Base-by-base conservation (phyloP, 2,329 filamentous ascomycete species). In the Huntiella omanensis region DNA sequence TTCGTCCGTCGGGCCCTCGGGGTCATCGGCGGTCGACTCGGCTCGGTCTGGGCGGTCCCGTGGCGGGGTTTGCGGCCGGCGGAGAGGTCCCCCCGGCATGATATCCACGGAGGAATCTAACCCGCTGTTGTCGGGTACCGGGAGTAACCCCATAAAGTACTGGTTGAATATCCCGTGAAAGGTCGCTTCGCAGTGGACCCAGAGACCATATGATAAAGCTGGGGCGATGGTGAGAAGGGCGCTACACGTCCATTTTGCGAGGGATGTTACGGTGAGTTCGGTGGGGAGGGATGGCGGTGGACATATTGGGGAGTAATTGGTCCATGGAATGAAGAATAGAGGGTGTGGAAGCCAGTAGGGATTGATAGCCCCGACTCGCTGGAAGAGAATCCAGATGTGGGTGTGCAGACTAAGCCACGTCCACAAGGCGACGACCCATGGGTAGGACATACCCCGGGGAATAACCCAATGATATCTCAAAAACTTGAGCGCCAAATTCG, bases 251-350 rank as follows among this genome's bases (percentile, higher is more conserved):
- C 71, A 76, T 17, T 55, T 52, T 2, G 61, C 47, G 4, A 73
- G 38, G 11, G 64, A 64, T 4, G 57, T 50, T 3, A 56, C 46
- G 7, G 57, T 62, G 13, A 69, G 55, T 2, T 63, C 60, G 3
- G 58, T 51, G 0, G 63, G 62, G 0, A 62, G 57, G 2, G 66
- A 64, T 2, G 69, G 70, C 0, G 66, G 57, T 0, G 66, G 56
- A 1, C 60, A 55, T 22, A 74, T 66, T 1, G 69, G 70, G 0
- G 71, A 75, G 10, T 63, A 57, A 5, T 59, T 53, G 10, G 68
- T 67, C 41, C 74, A 75, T 0, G 73, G 72, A 13, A 76, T 54
- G 52, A 75, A 75, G 55, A 68, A 77, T 4, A 56, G 60, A 34
- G 60, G 59, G 5, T 54, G 56, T 0, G 73, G 72, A 2, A 75